phyloP scores from a whole-genome alignment of 106 monocot species.

The Alisma plantagoaquatica region DNA sequence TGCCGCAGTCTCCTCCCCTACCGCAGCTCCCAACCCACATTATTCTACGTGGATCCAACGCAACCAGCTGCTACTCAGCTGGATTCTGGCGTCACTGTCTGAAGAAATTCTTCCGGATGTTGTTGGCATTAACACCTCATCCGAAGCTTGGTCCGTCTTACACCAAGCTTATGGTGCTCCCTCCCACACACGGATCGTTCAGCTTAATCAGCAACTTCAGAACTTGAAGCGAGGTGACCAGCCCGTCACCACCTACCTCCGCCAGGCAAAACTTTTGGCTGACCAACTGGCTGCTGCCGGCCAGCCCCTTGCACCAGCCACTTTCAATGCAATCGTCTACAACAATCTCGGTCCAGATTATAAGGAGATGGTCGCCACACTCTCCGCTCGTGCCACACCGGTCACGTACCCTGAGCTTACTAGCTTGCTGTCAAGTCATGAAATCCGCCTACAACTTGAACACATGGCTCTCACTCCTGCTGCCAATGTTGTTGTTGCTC shows the following conservation, averaged over 20 bases:
- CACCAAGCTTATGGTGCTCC: no score
- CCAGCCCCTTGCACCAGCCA: no score
- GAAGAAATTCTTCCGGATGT: background rate
- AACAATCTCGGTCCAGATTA: background rate
- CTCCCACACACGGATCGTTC: background rate
- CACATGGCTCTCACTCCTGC: background rate
- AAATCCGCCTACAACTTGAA: background rate
- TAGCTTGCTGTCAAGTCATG: background rate
- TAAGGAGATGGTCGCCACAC: background rate
- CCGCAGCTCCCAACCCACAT: background rate
- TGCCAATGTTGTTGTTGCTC: background rate
- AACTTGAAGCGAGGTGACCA: background rate
- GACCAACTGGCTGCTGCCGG: no score
- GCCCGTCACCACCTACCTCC: background rate
- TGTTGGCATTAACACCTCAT: no score
- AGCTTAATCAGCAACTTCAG: background rate
- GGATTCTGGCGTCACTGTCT: background rate
- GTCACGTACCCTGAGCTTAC: background rate
- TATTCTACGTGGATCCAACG: background rate
- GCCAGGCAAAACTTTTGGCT: background rate
- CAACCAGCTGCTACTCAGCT: background rate
- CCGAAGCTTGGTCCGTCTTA: background rate
- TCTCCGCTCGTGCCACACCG: background rate
- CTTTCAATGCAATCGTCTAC: background rate
- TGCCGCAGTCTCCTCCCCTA: background rate